A percentile compares a stretch with the other conserved stretches of the same genome.
Evolutionary conservation across 148 eudicot species (phyloP).

Genomic region (Amaranthus cruentus): DNA sequence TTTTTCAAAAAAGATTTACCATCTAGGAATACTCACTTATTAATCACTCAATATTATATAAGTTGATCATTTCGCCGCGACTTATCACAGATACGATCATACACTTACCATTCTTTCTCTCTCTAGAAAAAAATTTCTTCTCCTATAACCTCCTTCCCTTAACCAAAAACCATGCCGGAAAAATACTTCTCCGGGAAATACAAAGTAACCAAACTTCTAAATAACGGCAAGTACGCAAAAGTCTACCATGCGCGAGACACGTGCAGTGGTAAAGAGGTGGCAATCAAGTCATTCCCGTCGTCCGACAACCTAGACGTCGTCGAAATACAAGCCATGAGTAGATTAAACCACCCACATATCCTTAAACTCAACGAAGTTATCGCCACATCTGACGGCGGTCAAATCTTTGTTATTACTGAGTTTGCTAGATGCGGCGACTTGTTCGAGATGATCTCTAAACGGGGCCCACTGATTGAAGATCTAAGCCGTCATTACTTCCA

Average conservation of each 20-base stretch:
- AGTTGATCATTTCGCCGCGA: background rate
- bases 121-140: background rate
- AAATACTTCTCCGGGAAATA: slow-evolving; percentile 44
- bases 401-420: slow-evolving; percentile 55
- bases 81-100: slow-evolving; percentile 11
- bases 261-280: slow-evolving; percentile 51
- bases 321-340: slow-evolving; percentile 60
- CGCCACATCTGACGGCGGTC: slow-evolving; percentile 45
- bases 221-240: slow-evolving; percentile 54
- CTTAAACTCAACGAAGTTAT: slow-evolving; percentile 57
- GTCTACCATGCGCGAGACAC: slow-evolving; percentile 59
- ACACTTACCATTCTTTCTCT: background rate
- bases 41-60: background rate
- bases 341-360: slow-evolving; percentile 52
- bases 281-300: slow-evolving; percentile 35
- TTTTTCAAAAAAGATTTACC: too few relatives aligned
- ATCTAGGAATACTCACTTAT: too few relatives aligned
- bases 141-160: background rate
- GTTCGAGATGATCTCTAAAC: slow-evolving; percentile 39
- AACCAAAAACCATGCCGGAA: slow-evolving; percentile 14
- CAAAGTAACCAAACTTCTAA: slow-evolving; percentile 55
- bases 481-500: slow-evolving; percentile 60
- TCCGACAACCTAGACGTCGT: slow-evolving; percentile 34
- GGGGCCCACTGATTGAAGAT: slow-evolving; percentile 56
- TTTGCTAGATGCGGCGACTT: slow-evolving; percentile 76